Evolutionary conservation across 139 green algal genomes (phyloP).

Genomic region (Yamagishiella unicocca): DNA sequence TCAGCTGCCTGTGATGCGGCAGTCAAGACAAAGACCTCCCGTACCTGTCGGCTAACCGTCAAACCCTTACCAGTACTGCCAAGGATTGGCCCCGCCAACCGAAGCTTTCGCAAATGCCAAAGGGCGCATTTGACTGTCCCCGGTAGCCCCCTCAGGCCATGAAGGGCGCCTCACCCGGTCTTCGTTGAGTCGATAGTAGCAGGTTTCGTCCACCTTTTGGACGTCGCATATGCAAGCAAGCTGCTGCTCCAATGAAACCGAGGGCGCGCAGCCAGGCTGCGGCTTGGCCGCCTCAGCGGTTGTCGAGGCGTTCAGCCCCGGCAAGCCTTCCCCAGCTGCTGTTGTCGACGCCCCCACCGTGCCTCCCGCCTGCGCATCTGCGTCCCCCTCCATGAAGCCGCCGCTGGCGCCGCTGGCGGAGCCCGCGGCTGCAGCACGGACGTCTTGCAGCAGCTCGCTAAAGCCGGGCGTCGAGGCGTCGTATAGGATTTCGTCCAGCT

Average conservation of each 20-base stretch:
- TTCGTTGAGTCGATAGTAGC: conserved; percentile 43
- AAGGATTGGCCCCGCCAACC: too few species aligned
- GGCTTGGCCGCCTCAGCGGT: not conserved
- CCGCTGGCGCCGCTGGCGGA: not conserved
- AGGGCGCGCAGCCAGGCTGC: not conserved
- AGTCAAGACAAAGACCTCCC: too few species aligned
- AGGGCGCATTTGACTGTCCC: too few species aligned
- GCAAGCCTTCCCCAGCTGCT: not conserved
- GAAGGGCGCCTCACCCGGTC: conserved; percentile 29
- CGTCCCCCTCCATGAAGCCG: not conserved
- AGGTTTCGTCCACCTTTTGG: not conserved
- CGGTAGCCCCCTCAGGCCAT: too few species aligned
- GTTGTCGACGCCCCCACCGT: not conserved
- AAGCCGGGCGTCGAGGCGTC: not conserved
- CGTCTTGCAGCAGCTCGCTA: not conserved
- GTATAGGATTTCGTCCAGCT: conserved; percentile 36
- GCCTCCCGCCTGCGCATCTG: not conserved
- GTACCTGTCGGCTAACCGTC: too few species aligned
- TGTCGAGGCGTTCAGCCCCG: not conserved
- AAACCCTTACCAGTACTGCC: too few species aligned
- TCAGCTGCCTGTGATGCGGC: too few species aligned
- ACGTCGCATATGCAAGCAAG: conserved; percentile 39
- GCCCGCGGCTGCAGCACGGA: not conserved
- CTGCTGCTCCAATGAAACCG: not conserved
- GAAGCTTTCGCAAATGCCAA: too few species aligned